A percentile compares a stretch with the other conserved stretches of the same genome.
phyloP scores from a whole-genome alignment of 192 early-diverging fungal genomes.

The Podila epicladia region DNA sequence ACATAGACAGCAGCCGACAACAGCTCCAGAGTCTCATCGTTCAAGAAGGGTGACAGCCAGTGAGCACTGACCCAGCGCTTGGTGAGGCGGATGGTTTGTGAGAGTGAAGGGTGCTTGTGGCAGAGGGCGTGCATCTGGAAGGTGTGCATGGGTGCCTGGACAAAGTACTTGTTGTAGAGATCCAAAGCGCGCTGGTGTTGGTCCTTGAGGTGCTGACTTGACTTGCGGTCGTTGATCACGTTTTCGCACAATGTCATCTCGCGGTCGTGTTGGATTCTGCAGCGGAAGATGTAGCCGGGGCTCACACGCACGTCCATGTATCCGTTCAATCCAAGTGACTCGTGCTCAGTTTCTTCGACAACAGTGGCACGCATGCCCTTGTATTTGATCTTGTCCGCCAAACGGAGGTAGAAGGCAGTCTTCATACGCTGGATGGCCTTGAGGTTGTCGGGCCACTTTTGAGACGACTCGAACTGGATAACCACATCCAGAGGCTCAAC shows the following conservation, averaged over 20 bases:
- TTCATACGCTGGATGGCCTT: slow-evolving; percentile 91
- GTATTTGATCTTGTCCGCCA: slow-evolving; percentile 70
- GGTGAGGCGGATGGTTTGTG: slow-evolving; percentile 82
- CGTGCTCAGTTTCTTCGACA: slow-evolving; percentile 55
- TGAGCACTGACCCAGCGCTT: slow-evolving; percentile 94
- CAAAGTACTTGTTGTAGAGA: slow-evolving; percentile 59
- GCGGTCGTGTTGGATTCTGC: slow-evolving; percentile 75
- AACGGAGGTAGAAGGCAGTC: slow-evolving; percentile 82
- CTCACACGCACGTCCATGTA: slow-evolving; percentile 79
- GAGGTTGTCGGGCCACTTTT: slow-evolving; percentile 92
- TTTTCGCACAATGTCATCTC: slow-evolving; percentile 72
- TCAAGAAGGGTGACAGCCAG: slow-evolving; percentile 74
- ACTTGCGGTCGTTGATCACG: slow-evolving; percentile 61
- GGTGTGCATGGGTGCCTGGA: slow-evolving; percentile 63
- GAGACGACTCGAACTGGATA: slow-evolving; percentile 85
- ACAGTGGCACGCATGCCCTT: slow-evolving; percentile 59
- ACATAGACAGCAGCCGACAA: slow-evolving; percentile 78
- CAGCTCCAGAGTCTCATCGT: slow-evolving; percentile 84
- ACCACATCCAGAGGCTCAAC: slow-evolving; percentile 80
- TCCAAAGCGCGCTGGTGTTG: slow-evolving; percentile 61
- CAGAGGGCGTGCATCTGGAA: slow-evolving; percentile 79
- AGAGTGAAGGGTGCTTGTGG: slow-evolving; percentile 76
- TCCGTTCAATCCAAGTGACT: slow-evolving; percentile 57
- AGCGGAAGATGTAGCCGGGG: slow-evolving; percentile 83
- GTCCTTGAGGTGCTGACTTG: slow-evolving; percentile 51